Evolutionary conservation across 1,284 basidiomycete species (phyloP), one percentile per base, ranked within the genome.

Genomic region (Ceratobasidium sp.): DNA sequence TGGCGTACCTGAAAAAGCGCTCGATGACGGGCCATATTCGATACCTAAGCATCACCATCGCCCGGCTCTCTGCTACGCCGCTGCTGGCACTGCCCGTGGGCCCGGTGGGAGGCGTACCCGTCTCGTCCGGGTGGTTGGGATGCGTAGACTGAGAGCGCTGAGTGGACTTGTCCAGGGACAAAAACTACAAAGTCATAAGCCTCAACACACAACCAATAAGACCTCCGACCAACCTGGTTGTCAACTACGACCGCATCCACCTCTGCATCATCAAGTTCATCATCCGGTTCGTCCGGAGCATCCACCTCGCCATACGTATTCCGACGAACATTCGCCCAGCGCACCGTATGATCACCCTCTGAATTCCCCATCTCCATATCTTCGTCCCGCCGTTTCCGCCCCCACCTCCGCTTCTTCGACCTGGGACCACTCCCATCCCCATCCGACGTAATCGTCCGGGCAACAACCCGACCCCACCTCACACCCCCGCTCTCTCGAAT

Each of bases 191-290:
- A 22, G 7, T 6, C 15, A 43, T 65, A 2, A 68, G 51, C 66
- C 8, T 9, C 17, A 11, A 32, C 3, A 9, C n/a, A 32, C 11
- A 17, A 7, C 29, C 19, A 37, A 54, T 17, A 54, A 52, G 37
- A 15, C 6, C 9, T 0, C 4, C 11, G 44, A 62, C 69, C 15
- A 17, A 73, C 69, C 69, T 73, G 69, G 56, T 73, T 73, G 44
- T 73, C 69, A 32, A 73, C 69, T 6, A 73, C 69, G 51, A 73
- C 69, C 22, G 69, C 69, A 62, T 73, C 69, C 19, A 73, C 69
- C 69, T 95, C 69, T 19, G 69, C 57, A 15, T 73, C 69, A 32
- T 73, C 69, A n/a, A 29, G 17, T n/a, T 73, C 69, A 22, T 73
- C 69, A 6, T 73, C 68, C 11, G 22, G 44, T 5, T 65, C 62